phyloP scores from a whole-genome alignment of 2,329 filamentous ascomycete genomes.

The Talaromyces funiculosus region DNA sequence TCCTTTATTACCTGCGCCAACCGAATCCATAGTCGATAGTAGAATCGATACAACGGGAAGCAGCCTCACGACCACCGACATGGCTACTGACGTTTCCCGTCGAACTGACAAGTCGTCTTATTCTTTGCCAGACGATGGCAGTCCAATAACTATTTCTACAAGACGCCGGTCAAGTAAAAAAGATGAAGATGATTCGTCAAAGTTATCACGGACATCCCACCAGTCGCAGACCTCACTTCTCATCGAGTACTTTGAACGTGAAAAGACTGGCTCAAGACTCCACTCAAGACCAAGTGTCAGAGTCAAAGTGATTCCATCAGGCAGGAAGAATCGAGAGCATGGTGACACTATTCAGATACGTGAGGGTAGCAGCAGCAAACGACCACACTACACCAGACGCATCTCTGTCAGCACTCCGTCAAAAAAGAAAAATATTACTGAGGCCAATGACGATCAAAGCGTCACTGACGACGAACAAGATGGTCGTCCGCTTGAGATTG shows the following conservation, averaged over 20 bases:
- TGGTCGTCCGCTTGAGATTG: conserved; percentile 84
- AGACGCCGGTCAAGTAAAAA: conserved; percentile 30
- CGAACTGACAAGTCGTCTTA: conserved; percentile 47
- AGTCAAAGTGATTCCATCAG: conserved; percentile 72
- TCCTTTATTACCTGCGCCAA: conserved; percentile 46
- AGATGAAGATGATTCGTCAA: conserved; percentile 54
- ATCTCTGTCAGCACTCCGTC: conserved; percentile 55
- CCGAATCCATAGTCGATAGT: conserved; percentile 46
- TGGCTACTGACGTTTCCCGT: conserved; percentile 47
- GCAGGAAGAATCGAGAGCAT: conserved; percentile 48
- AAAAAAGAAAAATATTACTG: conserved; percentile 31
- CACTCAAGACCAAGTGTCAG: conserved; percentile 75
- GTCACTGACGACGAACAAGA: conserved; percentile 69
- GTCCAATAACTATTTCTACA: conserved; percentile 86
- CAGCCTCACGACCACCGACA: conserved; percentile 41
- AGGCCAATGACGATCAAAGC: conserved; percentile 57
- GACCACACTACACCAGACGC: conserved; percentile 52
- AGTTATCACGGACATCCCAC: conserved; percentile 48
- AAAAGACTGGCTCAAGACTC: conserved; percentile 49
- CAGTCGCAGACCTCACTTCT: conserved; percentile 82
- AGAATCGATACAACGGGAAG: conserved; percentile 43
- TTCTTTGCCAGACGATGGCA: conserved; percentile 52
- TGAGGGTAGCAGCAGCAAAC: conserved; percentile 57
- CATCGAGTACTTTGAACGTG: conserved; percentile 91
- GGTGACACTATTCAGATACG: conserved; percentile 83